Base-by-base conservation (phyloP, 2,329 filamentous ascomycete genomes). In the Fusarium nurragi region DNA sequence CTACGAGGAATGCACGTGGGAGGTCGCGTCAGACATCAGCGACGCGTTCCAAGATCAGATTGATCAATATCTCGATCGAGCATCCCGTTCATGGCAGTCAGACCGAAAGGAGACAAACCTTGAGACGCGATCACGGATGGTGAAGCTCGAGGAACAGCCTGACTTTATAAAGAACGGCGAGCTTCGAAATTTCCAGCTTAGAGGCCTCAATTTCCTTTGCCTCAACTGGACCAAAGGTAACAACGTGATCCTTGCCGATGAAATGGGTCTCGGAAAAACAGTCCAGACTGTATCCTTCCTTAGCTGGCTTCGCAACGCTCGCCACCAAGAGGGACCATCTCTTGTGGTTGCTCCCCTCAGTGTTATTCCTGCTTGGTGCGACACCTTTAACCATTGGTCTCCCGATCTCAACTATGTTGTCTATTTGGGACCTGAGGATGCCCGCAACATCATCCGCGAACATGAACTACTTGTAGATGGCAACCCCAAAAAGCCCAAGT, bases 201-300 rank as follows among this genome's bases (percentile, higher is more conserved):
- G 90, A 67, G 95, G 96, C 26, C 82, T 99, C 60, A 98, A 98
- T 80, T 99, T 97, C 77, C 83, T 99, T 64, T 92, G 92, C 41
- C 93, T 97, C 78, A 97, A 98, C 78, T 99, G 96, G 96, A 92
- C 91, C 50, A 90, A 91, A 72, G 89, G 88, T 53, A 95, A 95
- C 77, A 99, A 98, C 71, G 95, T 98, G 73, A 97, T 99, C 71
- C 85, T 99, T 50, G 95, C 95, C 45, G 95, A 99, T 75, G 95
- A 99, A 79, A 99, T 99, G 95, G 95, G 95, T 71, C 84, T 99
- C 14, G 95, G 95, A 25, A 99, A 99, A 80, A 99, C 95, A 0
- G 95, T 99, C 1, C 95, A 99, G 79, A 97, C 94, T 1, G 94
- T 99, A 25, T 89, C 94, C 0, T 98, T 98, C 76, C 90, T 99